Evolutionary conservation across 192 early-diverging fungal genomes (phyloP).

Genomic region (Podila minutissima): DNA sequence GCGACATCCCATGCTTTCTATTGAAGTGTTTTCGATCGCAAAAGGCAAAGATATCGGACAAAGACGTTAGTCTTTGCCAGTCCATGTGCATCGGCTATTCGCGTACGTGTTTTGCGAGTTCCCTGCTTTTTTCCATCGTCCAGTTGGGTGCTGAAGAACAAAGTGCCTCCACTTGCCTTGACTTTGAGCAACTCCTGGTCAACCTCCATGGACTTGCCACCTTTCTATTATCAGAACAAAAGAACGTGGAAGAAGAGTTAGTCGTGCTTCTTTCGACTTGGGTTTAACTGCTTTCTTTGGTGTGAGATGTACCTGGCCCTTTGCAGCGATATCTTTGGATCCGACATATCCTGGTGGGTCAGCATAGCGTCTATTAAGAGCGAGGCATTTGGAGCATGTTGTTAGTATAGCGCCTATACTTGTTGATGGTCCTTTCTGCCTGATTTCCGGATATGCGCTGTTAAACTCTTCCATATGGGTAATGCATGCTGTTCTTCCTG

Average conservation of each 20-base stretch:
- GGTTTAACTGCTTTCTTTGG: neutral
- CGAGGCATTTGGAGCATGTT: neutral
- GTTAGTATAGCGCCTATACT: neutral
- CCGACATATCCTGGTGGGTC: constrained; percentile 49
- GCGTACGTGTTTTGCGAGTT: neutral
- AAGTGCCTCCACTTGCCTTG: constrained; percentile 10
- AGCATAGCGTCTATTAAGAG: neutral
- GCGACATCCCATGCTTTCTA: constrained; percentile 99
- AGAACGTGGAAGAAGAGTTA: neutral
- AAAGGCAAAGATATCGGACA: neutral
- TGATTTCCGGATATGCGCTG: too few species aligned
- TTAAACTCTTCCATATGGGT: too few species aligned
- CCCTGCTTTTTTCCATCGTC: neutral
- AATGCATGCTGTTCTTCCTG: neutral
- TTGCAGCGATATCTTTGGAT: constrained; percentile 30
- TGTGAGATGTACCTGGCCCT: constrained; percentile 16
- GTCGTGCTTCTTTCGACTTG: too few species aligned
- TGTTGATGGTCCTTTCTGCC: neutral
- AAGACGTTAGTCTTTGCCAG: neutral
- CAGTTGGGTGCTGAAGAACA: neutral
- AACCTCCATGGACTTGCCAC: neutral
- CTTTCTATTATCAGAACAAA: neutral
- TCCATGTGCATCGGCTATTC: neutral
- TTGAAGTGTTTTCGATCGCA: neutral
- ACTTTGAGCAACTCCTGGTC: constrained; percentile 44